Evolutionary conservation across 257 asterid genomes (phyloP).

Genomic region (Petunia secreta): DNA sequence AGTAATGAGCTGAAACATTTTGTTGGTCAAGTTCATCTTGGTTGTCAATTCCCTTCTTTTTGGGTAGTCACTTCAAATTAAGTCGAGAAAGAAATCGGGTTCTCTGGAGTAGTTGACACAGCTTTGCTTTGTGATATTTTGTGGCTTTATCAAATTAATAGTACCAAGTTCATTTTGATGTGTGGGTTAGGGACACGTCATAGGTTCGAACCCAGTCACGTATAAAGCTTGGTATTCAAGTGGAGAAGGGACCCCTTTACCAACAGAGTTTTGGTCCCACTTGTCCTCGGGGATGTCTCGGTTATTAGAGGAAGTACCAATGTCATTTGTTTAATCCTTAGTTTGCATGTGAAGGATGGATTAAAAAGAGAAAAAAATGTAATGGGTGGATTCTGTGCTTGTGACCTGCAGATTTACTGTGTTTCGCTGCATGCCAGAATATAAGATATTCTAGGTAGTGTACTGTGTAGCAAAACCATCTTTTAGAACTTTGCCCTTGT

Average conservation of each 20-base stretch:
- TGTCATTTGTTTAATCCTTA: too few species aligned
- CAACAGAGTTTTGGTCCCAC: too few species aligned
- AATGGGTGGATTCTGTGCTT: not conserved
- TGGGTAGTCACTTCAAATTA: not conserved
- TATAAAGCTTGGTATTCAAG: too few species aligned
- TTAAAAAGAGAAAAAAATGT: too few species aligned
- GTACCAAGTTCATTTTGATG: not conserved
- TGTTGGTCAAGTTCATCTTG: not conserved
- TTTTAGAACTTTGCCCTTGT: not conserved
- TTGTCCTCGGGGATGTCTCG: too few species aligned
- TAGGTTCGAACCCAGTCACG: too few species aligned
- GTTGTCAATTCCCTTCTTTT: not conserved
- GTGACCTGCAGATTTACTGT: not conserved
- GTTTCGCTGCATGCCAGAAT: not conserved
- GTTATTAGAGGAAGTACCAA: too few species aligned
- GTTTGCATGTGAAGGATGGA: not conserved
- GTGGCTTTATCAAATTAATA: not conserved
- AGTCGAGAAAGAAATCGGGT: not conserved
- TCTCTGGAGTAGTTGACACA: not conserved
- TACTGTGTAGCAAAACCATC: too few species aligned
- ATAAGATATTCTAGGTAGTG: too few species aligned
- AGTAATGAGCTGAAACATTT: slow-evolving; percentile 27
- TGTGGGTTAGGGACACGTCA: too few species aligned
- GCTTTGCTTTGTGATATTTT: not conserved
- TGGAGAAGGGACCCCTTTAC: too few species aligned